phyloP scores from a whole-genome alignment of 1,284 basidiomycete genomes.

The Pyrrhoderma noxium region DNA sequence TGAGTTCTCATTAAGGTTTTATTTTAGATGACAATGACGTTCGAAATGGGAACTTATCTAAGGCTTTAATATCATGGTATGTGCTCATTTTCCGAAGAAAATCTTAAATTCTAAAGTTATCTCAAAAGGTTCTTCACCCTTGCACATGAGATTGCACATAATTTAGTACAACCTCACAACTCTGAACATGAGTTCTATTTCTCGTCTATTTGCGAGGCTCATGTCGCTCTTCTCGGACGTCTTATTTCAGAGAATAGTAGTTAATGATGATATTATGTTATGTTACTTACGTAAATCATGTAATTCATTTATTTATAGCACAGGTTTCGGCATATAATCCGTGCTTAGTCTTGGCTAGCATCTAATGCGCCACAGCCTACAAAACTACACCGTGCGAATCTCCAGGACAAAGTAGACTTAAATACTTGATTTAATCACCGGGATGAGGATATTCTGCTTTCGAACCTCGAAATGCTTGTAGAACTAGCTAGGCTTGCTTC shows the following conservation, averaged over 20 bases:
- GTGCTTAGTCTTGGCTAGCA: no score
- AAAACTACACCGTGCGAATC: no score
- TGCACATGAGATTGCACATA: slow-evolving; percentile 89
- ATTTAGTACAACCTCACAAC: slow-evolving; percentile 71
- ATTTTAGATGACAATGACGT: slow-evolving; percentile 65
- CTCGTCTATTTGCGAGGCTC: slow-evolving; percentile 78
- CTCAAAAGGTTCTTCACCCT: slow-evolving; percentile 75
- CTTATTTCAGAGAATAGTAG: not conserved
- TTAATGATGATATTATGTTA: no score
- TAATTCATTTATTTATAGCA: no score
- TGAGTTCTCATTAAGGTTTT: slow-evolving; percentile 4
- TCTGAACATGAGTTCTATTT: slow-evolving; percentile 93
- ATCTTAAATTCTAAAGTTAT: not conserved
- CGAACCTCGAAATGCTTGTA: no score
- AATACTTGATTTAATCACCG: no score
- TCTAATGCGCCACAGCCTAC: no score
- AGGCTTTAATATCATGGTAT: slow-evolving; percentile 77
- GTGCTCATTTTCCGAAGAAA: slow-evolving; percentile 21
- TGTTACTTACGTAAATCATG: no score
- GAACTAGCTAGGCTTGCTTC: no score
- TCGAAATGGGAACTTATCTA: slow-evolving; percentile 43
- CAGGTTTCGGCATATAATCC: no score
- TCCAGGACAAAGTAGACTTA: no score
- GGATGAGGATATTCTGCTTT: no score
- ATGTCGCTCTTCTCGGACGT: slow-evolving; percentile 24